Conservation (phyloP, 2,329 filamentous ascomycete species). For the Waltergamsia citrina region DNA sequence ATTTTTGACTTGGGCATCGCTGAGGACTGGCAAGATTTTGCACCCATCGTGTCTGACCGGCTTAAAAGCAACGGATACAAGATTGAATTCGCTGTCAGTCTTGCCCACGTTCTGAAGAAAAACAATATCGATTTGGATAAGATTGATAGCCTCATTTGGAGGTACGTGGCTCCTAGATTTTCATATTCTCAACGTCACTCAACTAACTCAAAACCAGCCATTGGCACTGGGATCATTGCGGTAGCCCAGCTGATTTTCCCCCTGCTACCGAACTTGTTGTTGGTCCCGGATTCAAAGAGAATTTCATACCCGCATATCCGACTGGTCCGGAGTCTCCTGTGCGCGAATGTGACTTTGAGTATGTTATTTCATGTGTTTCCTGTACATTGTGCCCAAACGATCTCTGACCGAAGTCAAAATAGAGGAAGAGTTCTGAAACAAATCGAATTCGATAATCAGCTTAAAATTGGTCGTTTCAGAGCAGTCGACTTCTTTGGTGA, state of each 20-base stretch:
- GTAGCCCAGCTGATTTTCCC: conserved; percentile 37
- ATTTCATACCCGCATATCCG: conserved; percentile 37
- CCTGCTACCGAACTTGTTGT: conserved; percentile 34
- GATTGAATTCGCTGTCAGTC: background rate
- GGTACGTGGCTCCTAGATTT: conserved; percentile 1
- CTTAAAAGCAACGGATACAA: background rate
- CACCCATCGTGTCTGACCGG: background rate
- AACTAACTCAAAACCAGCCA: conserved; percentile 20
- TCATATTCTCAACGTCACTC: background rate
- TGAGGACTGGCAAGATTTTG: background rate
- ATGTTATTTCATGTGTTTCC: background rate
- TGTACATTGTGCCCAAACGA: background rate
- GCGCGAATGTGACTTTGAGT: background rate
- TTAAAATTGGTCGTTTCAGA: conserved; percentile 23
- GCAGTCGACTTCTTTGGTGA: conserved; percentile 32
- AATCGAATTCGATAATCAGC: conserved; percentile 13
- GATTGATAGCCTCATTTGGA: conserved; percentile 7
- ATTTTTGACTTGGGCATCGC: conserved; percentile 4
- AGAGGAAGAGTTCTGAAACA: conserved; percentile 22
- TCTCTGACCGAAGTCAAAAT: conserved; percentile 8
- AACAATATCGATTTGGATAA: conserved; percentile 1
- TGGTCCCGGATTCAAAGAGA: conserved; percentile 38
- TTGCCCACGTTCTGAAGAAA: conserved; percentile 1
- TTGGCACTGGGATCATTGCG: conserved; percentile 42
- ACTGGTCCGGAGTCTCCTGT: conserved; percentile 11